Percentiles rank a stretch among this genome's conserved stretches.
Evolutionary conservation across 768 basidiomycete species (phyloP).

Genomic region (Fistulinella prunicolor): DNA sequence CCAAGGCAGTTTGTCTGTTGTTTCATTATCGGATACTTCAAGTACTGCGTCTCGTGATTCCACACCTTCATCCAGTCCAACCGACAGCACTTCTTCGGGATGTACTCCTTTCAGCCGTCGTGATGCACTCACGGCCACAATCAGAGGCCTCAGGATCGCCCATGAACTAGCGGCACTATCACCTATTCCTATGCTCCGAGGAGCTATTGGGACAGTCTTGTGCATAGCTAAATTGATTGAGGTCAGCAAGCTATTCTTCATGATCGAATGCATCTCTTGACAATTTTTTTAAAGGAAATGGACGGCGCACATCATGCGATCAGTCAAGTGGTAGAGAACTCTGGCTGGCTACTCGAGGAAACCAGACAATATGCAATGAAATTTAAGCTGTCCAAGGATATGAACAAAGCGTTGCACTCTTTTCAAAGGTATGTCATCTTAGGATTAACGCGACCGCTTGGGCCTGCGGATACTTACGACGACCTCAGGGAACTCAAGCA

Average conservation of each 20-base stretch:
- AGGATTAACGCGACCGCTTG: too few species aligned
- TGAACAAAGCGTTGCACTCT: background rate
- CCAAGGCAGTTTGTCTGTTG: background rate
- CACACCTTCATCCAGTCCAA: background rate
- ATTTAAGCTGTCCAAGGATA: background rate
- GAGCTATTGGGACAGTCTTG: slow-evolving; percentile 8
- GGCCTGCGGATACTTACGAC: background rate
- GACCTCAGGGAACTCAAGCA: slow-evolving; percentile 6
- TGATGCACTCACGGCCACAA: background rate
- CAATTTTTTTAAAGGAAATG: slow-evolving; percentile 3
- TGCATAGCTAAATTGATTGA: slow-evolving; percentile 7
- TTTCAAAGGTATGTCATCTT: slow-evolving; percentile 6
- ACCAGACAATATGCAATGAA: background rate
- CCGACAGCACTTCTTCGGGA: background rate
- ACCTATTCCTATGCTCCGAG: slow-evolving; percentile 2
- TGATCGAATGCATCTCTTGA: background rate
- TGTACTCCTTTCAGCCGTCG: slow-evolving; percentile 2
- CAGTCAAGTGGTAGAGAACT: slow-evolving; percentile 9
- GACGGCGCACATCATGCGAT: slow-evolving; percentile 15
- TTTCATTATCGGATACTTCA: background rate
- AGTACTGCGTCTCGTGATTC: background rate
- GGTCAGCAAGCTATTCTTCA: background rate
- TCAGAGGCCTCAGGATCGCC: slow-evolving; percentile 5
- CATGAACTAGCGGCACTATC: slow-evolving; percentile 8
- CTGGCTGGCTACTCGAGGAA: slow-evolving; percentile 14